Conservation (phyloP, 164 flowering plant species). For the Protea cynaroides region DNA sequence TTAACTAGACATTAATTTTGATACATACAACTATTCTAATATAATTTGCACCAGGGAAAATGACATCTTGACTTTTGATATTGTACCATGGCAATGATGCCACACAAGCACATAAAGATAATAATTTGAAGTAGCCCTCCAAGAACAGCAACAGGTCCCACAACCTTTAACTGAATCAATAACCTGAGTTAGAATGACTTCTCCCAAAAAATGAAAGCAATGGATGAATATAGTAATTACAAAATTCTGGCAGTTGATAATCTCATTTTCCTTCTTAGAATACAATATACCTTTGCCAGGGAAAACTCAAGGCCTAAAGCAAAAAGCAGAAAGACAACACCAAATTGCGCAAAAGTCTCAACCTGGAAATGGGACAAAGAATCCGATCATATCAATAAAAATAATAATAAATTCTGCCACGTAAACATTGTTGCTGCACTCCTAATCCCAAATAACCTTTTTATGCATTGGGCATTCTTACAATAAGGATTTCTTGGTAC, state of each 20-base stretch:
- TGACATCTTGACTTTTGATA: constrained; percentile 1
- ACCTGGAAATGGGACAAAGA: constrained; percentile 50
- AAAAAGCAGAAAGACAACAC: constrained; percentile 96
- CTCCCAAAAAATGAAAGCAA: constrained; percentile 1
- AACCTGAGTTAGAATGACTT: constrained; percentile 8
- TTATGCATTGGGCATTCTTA: too few relatives aligned
- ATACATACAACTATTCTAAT: background rate
- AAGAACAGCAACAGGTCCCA: constrained; percentile 92
- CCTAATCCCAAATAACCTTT: too few relatives aligned
- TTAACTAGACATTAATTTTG: constrained; percentile 8
- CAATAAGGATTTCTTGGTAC: too few relatives aligned
- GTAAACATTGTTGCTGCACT: background rate
- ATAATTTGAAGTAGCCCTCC: constrained; percentile 91
- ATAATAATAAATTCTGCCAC: background rate
- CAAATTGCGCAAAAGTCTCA: constrained; percentile 98
- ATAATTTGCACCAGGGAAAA: background rate
- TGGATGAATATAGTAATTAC: background rate
- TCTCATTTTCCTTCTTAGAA: background rate
- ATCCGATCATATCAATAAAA: background rate
- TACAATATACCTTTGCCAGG: constrained; percentile 58
- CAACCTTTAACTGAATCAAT: constrained; percentile 74
- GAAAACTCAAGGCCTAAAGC: constrained; percentile 98
- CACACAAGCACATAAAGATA: constrained; percentile 69
- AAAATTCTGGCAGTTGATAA: background rate
- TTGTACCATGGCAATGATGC: constrained; percentile 62